Evolutionary conservation across 164 flowering plant species (phyloP).

Genomic region (Sextonia rubra): DNA sequence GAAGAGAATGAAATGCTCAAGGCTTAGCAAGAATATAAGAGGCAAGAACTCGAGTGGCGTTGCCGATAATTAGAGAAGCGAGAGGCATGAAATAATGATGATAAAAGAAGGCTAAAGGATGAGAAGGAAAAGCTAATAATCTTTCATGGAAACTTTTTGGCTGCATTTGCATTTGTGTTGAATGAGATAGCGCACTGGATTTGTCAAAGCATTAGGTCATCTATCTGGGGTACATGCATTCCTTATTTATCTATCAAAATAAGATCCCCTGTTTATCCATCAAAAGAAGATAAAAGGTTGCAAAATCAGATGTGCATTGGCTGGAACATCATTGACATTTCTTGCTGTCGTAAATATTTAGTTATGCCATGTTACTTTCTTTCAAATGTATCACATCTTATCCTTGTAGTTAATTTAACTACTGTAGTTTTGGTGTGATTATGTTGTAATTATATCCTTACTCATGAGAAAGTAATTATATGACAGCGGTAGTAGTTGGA

Average conservation of each 20-base stretch:
- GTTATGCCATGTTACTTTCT: no score
- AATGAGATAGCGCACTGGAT: not conserved
- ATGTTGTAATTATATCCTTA: no score
- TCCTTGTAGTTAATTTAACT: no score
- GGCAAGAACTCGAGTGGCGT: conserved; percentile 31
- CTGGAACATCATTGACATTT: not conserved
- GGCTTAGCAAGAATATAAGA: conserved; percentile 36
- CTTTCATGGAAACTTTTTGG: not conserved
- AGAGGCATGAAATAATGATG: conserved; percentile 53
- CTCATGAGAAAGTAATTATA: no score
- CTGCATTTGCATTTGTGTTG: not conserved
- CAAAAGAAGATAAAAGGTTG: not conserved
- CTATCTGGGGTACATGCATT: no score
- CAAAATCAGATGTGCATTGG: not conserved
- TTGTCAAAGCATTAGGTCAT: no score
- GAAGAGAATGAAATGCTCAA: conserved; percentile 43
- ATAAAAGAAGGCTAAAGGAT: conserved; percentile 42
- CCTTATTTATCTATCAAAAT: no score
- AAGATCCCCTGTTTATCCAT: no score
- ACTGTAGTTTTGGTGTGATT: no score
- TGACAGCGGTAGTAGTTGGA: no score
- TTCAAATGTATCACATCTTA: no score
- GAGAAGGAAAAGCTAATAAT: conserved; percentile 53
- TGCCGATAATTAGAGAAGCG: conserved; percentile 38
- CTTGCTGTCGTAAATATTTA: no score